Evolutionary conservation across 73 alveolate genomes (phyloP), one percentile per base, ranked within the genome.

Genomic region (Paramecium sonneborni): DNA sequence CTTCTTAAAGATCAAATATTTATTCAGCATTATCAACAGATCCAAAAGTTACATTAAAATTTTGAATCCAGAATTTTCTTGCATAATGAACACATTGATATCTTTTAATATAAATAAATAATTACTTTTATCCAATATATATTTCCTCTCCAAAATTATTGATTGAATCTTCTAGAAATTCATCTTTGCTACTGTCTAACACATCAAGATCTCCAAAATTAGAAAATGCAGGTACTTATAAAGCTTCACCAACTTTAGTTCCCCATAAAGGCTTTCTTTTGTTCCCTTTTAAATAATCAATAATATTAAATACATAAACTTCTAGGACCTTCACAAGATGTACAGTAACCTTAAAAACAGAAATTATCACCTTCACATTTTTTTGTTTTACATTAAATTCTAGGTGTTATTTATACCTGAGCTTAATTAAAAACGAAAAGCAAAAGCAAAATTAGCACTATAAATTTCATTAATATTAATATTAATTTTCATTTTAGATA

Each of bases 11-110:
- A 39, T 41, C 90, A 44, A 79, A 79, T 41, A 79, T 79, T 79
- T 79, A 34, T 5, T 79, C 55, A 24, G 90, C 90, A 15, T n/a
- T 79, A 9, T 79, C 72, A 11, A 79, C 55, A 3, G 76, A 43
- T 7, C 55, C 74, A 79, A 79, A 79, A 12, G 70, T 18, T 9
- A 34, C 12, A 14, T 32, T 26, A 44, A 12, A 79, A 3, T 43
- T 12, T 4, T 23, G 2, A 2, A 79, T 20, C 90, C 90, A 79
- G 26, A 39, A 79, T 24, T 37, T 43, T 44, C 90, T 79, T 6
- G 90, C 90, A 79, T 79, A 79, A 39, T 79, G 90, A 21, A 79
- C 90, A 79, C 90, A 79, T 79, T 79, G 24, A 44, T 43, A 79
- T 79, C 86, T 72, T 15, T 12, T n/a, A 34, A 35, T 72, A 37